Base-by-base conservation (phyloP, 306 rosid genomes). In the Vigna nakashimae region DNA sequence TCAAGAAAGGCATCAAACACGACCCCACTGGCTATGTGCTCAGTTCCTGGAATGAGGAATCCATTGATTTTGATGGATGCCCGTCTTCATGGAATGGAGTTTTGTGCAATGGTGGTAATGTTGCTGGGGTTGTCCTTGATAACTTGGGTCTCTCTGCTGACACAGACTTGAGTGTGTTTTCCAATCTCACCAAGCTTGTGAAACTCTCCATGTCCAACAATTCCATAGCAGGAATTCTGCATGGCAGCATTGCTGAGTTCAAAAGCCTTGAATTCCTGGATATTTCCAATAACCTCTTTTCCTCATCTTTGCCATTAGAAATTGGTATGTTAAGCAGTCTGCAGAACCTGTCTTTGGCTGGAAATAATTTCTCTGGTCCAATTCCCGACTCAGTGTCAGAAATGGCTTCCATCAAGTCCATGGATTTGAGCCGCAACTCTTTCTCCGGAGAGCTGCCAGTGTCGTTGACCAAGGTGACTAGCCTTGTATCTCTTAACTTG, bases 61-160 rank as follows among this genome's bases (percentile, higher is more conserved):
- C 99, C 60, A 92, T 96, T 68, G 99, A 96, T 85, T 96, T 92
- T 48, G 58, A 96, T 89, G 99, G 99, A 67, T 96, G 99, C 65
- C 99, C 99, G 40, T 82, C 97, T 89, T 93, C 98, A 24, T 96
- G 99, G 99, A 90, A 92, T 82, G 99, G 99, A 17, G 84, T 96
- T 77, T 81, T 90, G 26, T 96, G 99, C 71, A 96, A 91, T 62
- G 96, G 93, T 46, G 98, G 94, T 71, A 96, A 85, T 78, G 98
- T 96, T 80, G 98, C 98, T 34, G 99, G 96, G 12, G 99, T 96
- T 80, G 92, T 91, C 17, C 96, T 96, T 76, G 94, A 96, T 73
- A 86, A 86, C 80, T 78, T 86, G 67, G 92, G 96, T 51, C 90
- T 96, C 73, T 96, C 99, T 0, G 98, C 97, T 11, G 96, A 88